phyloP scores from a whole-genome alignment of 257 asterid genomes.

The Euphrasia confusa region DNA sequence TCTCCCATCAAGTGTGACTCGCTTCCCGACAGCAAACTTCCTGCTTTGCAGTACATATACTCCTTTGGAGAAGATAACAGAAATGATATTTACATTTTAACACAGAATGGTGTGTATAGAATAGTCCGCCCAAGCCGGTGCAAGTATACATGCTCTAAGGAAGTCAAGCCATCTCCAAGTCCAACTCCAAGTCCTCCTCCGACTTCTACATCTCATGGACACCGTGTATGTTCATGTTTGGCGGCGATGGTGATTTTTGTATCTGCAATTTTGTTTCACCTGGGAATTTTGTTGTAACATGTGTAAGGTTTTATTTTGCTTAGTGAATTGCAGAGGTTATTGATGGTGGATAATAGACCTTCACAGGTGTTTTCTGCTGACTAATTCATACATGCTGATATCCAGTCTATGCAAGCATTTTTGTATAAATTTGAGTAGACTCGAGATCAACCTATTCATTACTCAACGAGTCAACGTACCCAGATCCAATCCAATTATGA shows the following conservation, averaged over 20 bases:
- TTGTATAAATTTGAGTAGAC: not conserved
- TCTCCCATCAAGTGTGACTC: slow-evolving; percentile 70
- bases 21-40: slow-evolving; percentile 61
- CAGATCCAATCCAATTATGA: slow-evolving; percentile 2
- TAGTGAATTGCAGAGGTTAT: slow-evolving; percentile 7
- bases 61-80: slow-evolving; percentile 82
- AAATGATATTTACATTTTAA: slow-evolving; percentile 55
- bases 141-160: slow-evolving; percentile 70
- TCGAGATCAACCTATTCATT: not conserved
- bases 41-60: slow-evolving; percentile 68
- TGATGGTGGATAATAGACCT: too few relatives aligned
- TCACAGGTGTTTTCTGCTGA: too few relatives aligned
- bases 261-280: slow-evolving; percentile 30
- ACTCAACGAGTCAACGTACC: not conserved
- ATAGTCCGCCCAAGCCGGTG: slow-evolving; percentile 90
- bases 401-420: too few relatives aligned
- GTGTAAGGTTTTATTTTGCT: slow-evolving; percentile 28
- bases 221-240: slow-evolving; percentile 27
- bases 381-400: too few relatives aligned
- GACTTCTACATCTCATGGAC: slow-evolving; percentile 41
- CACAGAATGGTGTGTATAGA: slow-evolving; percentile 76
- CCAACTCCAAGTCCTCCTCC: slow-evolving; percentile 30
- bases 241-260: slow-evolving; percentile 30
- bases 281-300: slow-evolving; percentile 33
- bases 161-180: slow-evolving; percentile 32